These are phyloP conservation scores for Termitomyces sp. DNA, from an alignment of 768 basidiomycete species.

Conservation along the genomic window DNA sequence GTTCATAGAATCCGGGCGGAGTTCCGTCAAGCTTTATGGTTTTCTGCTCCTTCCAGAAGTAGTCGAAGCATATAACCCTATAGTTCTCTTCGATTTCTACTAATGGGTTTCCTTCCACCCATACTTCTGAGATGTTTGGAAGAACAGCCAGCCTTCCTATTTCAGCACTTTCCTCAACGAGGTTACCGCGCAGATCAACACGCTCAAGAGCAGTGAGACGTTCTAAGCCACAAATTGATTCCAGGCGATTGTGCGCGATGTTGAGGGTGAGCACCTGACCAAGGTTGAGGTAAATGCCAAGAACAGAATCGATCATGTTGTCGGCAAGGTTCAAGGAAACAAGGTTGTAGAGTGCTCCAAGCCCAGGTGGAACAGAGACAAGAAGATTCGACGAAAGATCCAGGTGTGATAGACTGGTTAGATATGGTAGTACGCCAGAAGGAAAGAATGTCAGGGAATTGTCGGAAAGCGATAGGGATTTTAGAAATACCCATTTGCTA, in stretches of 20 bases:
- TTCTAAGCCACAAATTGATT: slow-evolving; percentile 94
- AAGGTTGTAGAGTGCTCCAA: slow-evolving; percentile 74
- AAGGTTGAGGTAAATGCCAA: slow-evolving; percentile 80
- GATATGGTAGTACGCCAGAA: slow-evolving; percentile 56
- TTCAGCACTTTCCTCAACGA: slow-evolving; percentile 80
- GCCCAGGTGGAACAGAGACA: slow-evolving; percentile 78
- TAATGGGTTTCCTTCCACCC: slow-evolving; percentile 84
- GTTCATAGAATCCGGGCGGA: slow-evolving; percentile 68
- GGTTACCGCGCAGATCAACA: slow-evolving; percentile 79
- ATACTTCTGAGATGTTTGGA: slow-evolving; percentile 77
- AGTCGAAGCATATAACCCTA: slow-evolving; percentile 75
- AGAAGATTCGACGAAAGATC: slow-evolving; percentile 91
- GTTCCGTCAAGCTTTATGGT: slow-evolving; percentile 73
- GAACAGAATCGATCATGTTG: slow-evolving; percentile 96
- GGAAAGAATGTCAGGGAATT: slow-evolving; percentile 82
- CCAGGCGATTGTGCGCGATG: slow-evolving; percentile 82
- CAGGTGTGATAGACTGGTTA: slow-evolving; percentile 75
- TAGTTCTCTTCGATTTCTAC: slow-evolving; percentile 69
- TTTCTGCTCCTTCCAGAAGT: slow-evolving; percentile 85
- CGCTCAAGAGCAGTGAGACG: slow-evolving; percentile 81
- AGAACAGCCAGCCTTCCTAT: slow-evolving; percentile 78
- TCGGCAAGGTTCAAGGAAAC: slow-evolving; percentile 91
- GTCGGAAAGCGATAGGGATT: slow-evolving; percentile 72
- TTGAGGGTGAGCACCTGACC: slow-evolving; percentile 78
- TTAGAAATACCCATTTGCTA: slow-evolving; percentile 72